Evolutionary conservation across 1,284 basidiomycete genomes (phyloP).

Genomic region (Papiliotrema nemorosa): DNA sequence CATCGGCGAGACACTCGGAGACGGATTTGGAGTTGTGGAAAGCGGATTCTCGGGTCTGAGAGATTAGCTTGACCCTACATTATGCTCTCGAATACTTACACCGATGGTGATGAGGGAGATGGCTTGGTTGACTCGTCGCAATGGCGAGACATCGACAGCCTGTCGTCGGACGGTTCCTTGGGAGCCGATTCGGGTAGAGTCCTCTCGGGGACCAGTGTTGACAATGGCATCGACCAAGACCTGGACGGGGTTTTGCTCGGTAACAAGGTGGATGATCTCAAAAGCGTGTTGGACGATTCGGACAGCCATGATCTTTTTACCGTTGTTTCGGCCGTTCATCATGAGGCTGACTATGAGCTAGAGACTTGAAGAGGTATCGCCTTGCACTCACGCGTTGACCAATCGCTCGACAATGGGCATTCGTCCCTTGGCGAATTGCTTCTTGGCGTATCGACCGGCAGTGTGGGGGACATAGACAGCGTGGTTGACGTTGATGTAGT

Average conservation of each 20-base stretch:
- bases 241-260: slow-evolving; percentile 99
- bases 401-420: slow-evolving; percentile 99
- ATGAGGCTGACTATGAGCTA: slow-evolving; percentile 66
- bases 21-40: slow-evolving; percentile 99
- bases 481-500: slow-evolving; percentile 99
- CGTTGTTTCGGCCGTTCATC: slow-evolving; percentile 99
- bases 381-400: slow-evolving; percentile 78
- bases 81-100: slow-evolving; percentile 55
- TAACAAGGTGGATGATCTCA: slow-evolving; percentile 99
- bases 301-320: slow-evolving; percentile 98
- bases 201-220: slow-evolving; percentile 99
- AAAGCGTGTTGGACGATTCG: slow-evolving; percentile 99
- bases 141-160: slow-evolving; percentile 98
- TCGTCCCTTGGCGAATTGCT: slow-evolving; percentile 99
- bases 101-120: slow-evolving; percentile 93
- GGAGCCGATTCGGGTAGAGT: slow-evolving; percentile 99
- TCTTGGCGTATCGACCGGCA: slow-evolving; percentile 98
- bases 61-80: not conserved
- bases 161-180: slow-evolving; percentile 99
- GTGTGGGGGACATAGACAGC: slow-evolving; percentile 98
- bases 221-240: slow-evolving; percentile 95
- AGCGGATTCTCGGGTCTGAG: slow-evolving; percentile 92
- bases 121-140: slow-evolving; percentile 97
- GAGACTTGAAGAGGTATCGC: not conserved
- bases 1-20: slow-evolving; percentile 97